Evolutionary conservation across 2,329 filamentous ascomycete species (phyloP), one percentile per base, ranked within the genome.

Genomic region (Cercospora citrullina): DNA sequence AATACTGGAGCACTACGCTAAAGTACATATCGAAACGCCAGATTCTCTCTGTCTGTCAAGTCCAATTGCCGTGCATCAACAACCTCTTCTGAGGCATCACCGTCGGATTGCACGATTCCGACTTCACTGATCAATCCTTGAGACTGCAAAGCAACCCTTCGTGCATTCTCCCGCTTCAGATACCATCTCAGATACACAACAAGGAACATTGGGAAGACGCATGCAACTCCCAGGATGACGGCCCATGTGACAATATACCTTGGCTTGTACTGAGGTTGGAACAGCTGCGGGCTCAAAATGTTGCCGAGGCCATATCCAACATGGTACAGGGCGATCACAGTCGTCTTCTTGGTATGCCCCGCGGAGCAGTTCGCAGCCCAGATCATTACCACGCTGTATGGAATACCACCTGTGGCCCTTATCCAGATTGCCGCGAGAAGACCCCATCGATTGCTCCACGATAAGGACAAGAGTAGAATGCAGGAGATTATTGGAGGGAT

Each of bases 251-350:
- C 61, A 18, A 61, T 60, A 23, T 71, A 68, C 51, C 67, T 66
- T 48, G 69, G 69, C 31, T 69, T 68, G 65, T 71, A 69, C n/a
- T 69, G 63, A 28, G 69, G 69, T 58, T 75, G 72, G 59, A 78
- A 81, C 3, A 81, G 72, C 53, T 81, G 79, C 0, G 79, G 79
- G 0, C 77, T 79, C n/a, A 70, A 31, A 6, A 81, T 76, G 31
- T 79, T 80, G 3, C 75, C 75, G 1, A 79, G 66, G 9, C 77
- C 76, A 9, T 79, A 79, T 0, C 79, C 81, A 0, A 80, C 67
- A 73, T 81, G 80, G 60, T 80, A 81, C 65, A 81, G 71, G 14
- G 76, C 79, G 18, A 80, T 81, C 23, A 80, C 76, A 1, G 80
- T 82, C 2, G 81, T 78, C 68, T 82, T 82, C 71, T 53, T 53